phyloP scores from a whole-genome alignment of 306 rosid species.

The Myrica gale region DNA sequence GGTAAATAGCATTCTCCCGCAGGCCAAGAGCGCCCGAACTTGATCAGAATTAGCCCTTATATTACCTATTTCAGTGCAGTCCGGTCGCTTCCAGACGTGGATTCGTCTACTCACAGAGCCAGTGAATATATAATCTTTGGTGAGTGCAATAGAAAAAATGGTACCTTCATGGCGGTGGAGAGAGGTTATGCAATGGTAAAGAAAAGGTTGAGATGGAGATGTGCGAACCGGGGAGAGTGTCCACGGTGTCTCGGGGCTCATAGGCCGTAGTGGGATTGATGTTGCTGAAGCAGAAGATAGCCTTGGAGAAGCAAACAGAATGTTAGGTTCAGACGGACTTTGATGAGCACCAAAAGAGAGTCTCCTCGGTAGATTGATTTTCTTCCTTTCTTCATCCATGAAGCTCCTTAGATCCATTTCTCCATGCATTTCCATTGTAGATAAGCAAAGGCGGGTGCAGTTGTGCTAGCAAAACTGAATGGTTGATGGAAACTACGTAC shows the following conservation, averaged over 20 bases:
- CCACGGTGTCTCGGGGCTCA: slow-evolving; percentile 45
- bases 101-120: slow-evolving; percentile 51
- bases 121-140: slow-evolving; percentile 44
- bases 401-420: slow-evolving; percentile 33
- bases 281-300: slow-evolving; percentile 31
- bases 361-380: slow-evolving; percentile 37
- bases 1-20: slow-evolving; percentile 41
- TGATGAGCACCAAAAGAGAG: slow-evolving; percentile 36
- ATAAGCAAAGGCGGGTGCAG: too few relatives aligned
- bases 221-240: slow-evolving; percentile 36
- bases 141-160: slow-evolving; percentile 40
- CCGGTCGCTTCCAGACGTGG: slow-evolving; percentile 55
- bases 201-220: slow-evolving; percentile 34
- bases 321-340: slow-evolving; percentile 21
- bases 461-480: too few relatives aligned
- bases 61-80: slow-evolving; percentile 45
- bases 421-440: not conserved
- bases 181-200: slow-evolving; percentile 58
- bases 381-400: slow-evolving; percentile 41
- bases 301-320: slow-evolving; percentile 30
- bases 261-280: slow-evolving; percentile 28
- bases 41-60: slow-evolving; percentile 43
- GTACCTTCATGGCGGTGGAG: slow-evolving; percentile 57
- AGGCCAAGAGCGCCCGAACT: slow-evolving; percentile 41
- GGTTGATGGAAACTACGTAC: too few relatives aligned